These are phyloP conservation scores for Isoetes taiwanensis DNA, from an alignment of 75 land plant genomes.

Conservation along the genomic window DNA sequence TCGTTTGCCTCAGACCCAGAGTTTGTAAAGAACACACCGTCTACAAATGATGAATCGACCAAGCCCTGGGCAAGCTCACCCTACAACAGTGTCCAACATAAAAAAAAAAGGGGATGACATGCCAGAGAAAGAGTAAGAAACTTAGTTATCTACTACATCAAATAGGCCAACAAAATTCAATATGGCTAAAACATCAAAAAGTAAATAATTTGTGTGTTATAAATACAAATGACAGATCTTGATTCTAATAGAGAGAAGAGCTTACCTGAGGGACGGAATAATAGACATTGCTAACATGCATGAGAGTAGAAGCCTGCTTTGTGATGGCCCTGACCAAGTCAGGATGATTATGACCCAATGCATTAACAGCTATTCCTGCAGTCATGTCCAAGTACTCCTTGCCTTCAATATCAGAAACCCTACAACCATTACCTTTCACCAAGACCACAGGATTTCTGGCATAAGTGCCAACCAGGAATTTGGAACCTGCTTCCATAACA, in stretches of 20 bases:
- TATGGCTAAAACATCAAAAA: not conserved
- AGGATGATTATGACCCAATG: slow-evolving; percentile 66
- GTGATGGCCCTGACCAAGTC: slow-evolving; percentile 58
- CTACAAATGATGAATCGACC: slow-evolving; percentile 66
- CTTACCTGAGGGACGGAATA: slow-evolving; percentile 72
- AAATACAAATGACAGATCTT: too few relatives aligned
- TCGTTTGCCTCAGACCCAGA: slow-evolving; percentile 96
- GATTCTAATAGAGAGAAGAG: too few relatives aligned
- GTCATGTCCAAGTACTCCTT: slow-evolving; percentile 79
- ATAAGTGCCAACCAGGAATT: slow-evolving; percentile 53
- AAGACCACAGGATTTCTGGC: slow-evolving; percentile 61
- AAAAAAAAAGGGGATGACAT: not conserved
- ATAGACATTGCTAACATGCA: slow-evolving; percentile 78
- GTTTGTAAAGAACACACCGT: slow-evolving; percentile 71
- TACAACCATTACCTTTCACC: slow-evolving; percentile 63
- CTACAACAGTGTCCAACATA: slow-evolving; percentile 18
- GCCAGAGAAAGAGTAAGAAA: not conserved
- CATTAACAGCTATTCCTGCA: slow-evolving; percentile 88
- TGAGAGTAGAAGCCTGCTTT: slow-evolving; percentile 48
- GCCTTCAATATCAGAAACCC: slow-evolving; percentile 67
- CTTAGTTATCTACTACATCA: too few relatives aligned
- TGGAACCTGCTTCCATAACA: slow-evolving; percentile 46
- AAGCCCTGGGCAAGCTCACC: slow-evolving; percentile 65
- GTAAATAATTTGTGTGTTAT: too few relatives aligned
- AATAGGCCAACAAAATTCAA: too few relatives aligned